Conservation (phyloP, 129 eudicot genomes). For the Scalesia atractyloides region DNA sequence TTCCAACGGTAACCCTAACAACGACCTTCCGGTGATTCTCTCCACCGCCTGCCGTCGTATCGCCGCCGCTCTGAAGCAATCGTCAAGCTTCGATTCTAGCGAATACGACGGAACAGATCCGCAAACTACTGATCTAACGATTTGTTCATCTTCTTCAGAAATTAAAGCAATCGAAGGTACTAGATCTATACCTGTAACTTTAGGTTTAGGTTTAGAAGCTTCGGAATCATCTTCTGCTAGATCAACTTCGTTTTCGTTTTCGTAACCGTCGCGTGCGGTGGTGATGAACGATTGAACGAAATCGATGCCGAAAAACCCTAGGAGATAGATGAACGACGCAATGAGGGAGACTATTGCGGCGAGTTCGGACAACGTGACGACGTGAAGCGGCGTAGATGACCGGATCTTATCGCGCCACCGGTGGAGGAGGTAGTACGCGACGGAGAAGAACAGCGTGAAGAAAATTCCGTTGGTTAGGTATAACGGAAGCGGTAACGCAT, state of each 20-base stretch:
- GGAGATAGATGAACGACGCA: constrained; percentile 55
- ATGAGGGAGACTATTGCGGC: constrained; percentile 50
- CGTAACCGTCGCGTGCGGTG: constrained; percentile 30
- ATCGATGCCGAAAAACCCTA: constrained; percentile 69
- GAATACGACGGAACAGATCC: constrained; percentile 47
- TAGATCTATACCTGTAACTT: not conserved
- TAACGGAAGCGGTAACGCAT: constrained; percentile 67
- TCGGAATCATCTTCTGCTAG: constrained; percentile 1
- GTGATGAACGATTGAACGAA: constrained; percentile 57
- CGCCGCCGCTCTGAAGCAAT: constrained; percentile 47
- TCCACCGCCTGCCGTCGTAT: constrained; percentile 49
- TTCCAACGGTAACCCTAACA: constrained; percentile 44
- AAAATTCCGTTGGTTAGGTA: constrained; percentile 69
- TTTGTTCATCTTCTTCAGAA: constrained; percentile 40
- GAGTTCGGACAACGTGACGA: constrained; percentile 52
- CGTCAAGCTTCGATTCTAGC: constrained; percentile 38
- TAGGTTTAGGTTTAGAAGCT: constrained; percentile 28
- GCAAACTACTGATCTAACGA: constrained; percentile 37
- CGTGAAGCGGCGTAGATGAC: constrained; percentile 53
- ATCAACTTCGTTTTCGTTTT: too few relatives aligned
- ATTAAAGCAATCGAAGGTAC: not conserved
- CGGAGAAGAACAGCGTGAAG: constrained; percentile 69
- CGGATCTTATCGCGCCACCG: constrained; percentile 80
- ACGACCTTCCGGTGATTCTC: constrained; percentile 39
- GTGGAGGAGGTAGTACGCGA: constrained; percentile 59